Percentiles rank a stretch among this genome's conserved stretches.
These are phyloP conservation scores for Cladochytrium replicatum DNA, from an alignment of 192 early-diverging fungal species.

Conservation along the genomic window DNA sequence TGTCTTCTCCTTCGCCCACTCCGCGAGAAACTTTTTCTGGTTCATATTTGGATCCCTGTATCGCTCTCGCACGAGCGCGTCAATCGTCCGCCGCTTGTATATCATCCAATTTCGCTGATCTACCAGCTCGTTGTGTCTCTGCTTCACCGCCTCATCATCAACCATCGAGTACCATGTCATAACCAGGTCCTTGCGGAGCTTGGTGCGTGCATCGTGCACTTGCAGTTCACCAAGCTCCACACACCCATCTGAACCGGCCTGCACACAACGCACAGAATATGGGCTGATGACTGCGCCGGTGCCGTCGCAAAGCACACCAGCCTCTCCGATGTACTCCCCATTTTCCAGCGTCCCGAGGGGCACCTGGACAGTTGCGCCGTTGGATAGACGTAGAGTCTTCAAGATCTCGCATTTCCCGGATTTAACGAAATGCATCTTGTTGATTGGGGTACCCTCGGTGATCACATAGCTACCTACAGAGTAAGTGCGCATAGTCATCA, in stretches of 20 bases:
- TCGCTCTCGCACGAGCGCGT: not conserved
- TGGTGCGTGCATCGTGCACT: conserved; percentile 10
- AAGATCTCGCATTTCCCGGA: conserved; percentile 4
- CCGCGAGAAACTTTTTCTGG: too few species aligned
- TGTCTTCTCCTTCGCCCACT: too few species aligned
- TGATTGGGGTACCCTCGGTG: conserved; percentile 4
- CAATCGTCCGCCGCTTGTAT: not conserved
- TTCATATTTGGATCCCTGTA: too few species aligned
- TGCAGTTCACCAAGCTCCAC: conserved; percentile 14
- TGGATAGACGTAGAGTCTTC: not conserved
- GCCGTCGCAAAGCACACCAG: conserved; percentile 4
- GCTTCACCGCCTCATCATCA: not conserved
- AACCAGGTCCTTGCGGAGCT: not conserved
- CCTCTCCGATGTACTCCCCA: conserved; percentile 27
- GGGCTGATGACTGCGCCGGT: not conserved
- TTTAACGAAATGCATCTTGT: conserved; percentile 9
- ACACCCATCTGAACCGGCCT: too few species aligned
- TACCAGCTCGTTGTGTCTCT: not conserved
- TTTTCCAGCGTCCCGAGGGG: conserved; percentile 13
- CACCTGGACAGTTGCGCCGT: not conserved
- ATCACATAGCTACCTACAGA: conserved; percentile 9
- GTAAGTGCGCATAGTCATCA: conserved; percentile 11
- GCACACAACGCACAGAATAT: not conserved
- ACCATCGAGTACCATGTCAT: not conserved
- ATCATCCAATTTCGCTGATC: not conserved